Evolutionary conservation across 441 rosid genomes (phyloP), one percentile per base, ranked within the genome.

Genomic region (Corymbia citriodora): DNA sequence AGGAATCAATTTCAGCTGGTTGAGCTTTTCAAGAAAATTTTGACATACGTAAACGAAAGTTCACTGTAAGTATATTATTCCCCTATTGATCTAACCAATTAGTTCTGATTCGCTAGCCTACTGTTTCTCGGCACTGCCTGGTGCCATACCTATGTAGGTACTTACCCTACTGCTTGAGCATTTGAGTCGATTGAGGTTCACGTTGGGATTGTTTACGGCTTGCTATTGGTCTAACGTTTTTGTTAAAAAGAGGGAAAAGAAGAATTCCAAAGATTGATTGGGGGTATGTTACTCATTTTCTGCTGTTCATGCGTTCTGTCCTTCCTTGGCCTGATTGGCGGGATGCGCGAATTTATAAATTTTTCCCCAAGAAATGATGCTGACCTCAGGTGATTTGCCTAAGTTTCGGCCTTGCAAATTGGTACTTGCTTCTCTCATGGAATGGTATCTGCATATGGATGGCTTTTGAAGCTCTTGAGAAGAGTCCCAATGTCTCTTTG

Each of bases 21-120:
- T 88, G 89, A 68, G 89, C 82, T 49, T 79, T 88, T 50, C 89
- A 65, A 61, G 55, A 91, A 92, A 89, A 91, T 92, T 90, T 92
- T 93, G 88, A 87, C 88, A 23, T 89, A 61, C 57, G 83, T 88
- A 61, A 85, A 31, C 79, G 12, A 10, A 14, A 87, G 72, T 91
- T 55, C 88, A 61, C 87, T 90, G 54, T 27, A 40, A 79, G 31
- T 33, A 82, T 86, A 82, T 86, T 29, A 15, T 31, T 10, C 89
- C 54, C 79, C 50, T 61, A 25, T n/a, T 55, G 65, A 86, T 16
- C 52, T 55, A 40, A 40, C 61, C 33, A 27, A 40, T 61, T 57
- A 88, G 53, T 53, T 31, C 29, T 48, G 87, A 72, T 74, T 89
- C 74, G 55, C 90, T 70, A 29, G 63, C 79, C 87, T 14, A 86